Percentiles rank a stretch among this genome's conserved stretches.
phyloP scores from a whole-genome alignment of 257 asterid species.

The Solanum tacnaense region DNA sequence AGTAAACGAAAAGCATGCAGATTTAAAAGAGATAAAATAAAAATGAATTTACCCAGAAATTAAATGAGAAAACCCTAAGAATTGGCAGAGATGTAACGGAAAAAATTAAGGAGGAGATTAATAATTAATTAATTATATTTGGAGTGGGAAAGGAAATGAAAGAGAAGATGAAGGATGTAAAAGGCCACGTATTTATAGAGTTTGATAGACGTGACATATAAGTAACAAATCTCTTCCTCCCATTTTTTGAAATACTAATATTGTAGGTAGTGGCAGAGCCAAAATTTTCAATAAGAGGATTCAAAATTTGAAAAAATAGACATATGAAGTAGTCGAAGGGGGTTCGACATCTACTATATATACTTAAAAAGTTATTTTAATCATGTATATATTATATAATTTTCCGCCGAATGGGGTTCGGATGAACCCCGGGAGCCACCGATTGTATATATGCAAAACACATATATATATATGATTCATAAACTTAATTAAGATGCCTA shows the following conservation, averaged over 20 bases:
- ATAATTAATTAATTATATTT: background rate
- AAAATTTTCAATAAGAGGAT: too few species aligned
- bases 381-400: too few species aligned
- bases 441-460: background rate
- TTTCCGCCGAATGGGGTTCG: too few species aligned
- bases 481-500: too few species aligned
- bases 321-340: too few species aligned
- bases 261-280: too few species aligned
- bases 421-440: too few species aligned
- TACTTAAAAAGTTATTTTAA: too few species aligned
- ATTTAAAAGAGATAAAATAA: slow-evolving; percentile 16
- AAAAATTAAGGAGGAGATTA: background rate
- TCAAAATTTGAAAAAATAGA: too few species aligned
- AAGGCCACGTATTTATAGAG: slow-evolving; percentile 39
- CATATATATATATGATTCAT: background rate
- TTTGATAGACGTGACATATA: slow-evolving; percentile 55
- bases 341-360: too few species aligned
- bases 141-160: background rate
- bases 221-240: slow-evolving; percentile 23
- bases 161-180: background rate
- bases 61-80: background rate
- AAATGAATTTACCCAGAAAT: background rate
- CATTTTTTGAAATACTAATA: background rate
- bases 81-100: background rate
- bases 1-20: background rate